Evolutionary conservation across 805 yeast species (phyloP), one percentile per base, ranked within the genome.

Genomic region (Tetrapisispora iriomotensis): DNA sequence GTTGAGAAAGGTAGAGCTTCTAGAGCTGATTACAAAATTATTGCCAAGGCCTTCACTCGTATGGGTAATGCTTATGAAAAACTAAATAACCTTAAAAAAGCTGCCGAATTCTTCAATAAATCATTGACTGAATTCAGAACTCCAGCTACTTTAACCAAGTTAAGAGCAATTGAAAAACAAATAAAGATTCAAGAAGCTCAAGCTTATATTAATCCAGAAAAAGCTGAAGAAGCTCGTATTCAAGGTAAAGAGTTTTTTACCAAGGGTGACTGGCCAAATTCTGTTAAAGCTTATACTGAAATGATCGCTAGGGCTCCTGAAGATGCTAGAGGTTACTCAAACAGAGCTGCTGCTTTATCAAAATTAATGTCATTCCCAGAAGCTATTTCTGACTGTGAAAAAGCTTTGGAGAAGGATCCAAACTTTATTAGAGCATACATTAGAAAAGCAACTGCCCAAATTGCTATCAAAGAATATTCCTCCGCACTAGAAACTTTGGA

Each of bases 291-390:
- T 4, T 92, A 92, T 66, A 72, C 94, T 36, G 98, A 92, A 66
- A 92, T 92, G 88, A 71, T 90, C 53, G 85, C 87, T 67, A 82
- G 99, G 62, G 87, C 88, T n/a, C 99, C 99, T 41, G 77, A 77
- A 41, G 97, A 92, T 64, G 94, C 94, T 19, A 78, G 96, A 64
- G 97, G 96, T 42, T 92, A 87, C 64, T 87, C 95, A 26, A 92
- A 92, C 70, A 82, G 99, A 66, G 98, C 99, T 38, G 98, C 98
- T 29, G 95, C 95, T 1, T 74, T 82, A 59, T 80, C 95, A 34
- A 92, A 92, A 65, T 75, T 92, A 50, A 77, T 90, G 83, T 85
- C 96, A 10, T 92, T 90, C 82, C 96, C 96, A 15, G 97, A 90
- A 50, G 96, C 95, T 14, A 80, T 92, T 42, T 73, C 74, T 53